Evolutionary conservation across 768 basidiomycete species (phyloP), one percentile per base, ranked within the genome.

Genomic region (Galerina sulciceps): DNA sequence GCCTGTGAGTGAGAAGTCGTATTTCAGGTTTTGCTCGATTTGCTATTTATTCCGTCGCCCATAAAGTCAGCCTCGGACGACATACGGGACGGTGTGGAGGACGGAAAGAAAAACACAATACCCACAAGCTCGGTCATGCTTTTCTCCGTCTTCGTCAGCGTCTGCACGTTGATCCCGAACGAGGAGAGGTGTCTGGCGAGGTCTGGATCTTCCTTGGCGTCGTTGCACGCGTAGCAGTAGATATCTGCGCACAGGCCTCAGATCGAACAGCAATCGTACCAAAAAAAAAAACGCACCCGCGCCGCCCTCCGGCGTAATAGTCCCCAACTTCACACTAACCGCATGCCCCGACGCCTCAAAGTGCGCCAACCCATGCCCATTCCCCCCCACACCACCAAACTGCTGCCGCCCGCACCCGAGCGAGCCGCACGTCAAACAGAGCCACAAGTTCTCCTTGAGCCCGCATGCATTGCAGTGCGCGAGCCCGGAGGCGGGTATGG

Each of bases 11-110:
- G 91, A 93, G 73, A 99, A 98, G 69, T 99, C 96, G 70, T 93
- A 99, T 45, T 85, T 87, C 35, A 99, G 77, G 68, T 99, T 99
- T 62, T 98, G 94, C 70, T 99, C 96, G 65, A 99, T 90, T 90
- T 99, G 93, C 93, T 81, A 48, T n/a, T 11, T 13, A 22, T n/a
- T 3, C 11, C 40, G 34, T 40, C 47, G 14, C 4, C 10, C 13
- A 10, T 1, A 55, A 36, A 52, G 4, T n/a, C n/a, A n/a, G n/a
- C n/a, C n/a, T n/a, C n/a, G n/a, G n/a, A n/a, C n/a, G n/a, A n/a
- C n/a, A n/a, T n/a, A n/a, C n/a, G n/a, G n/a, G n/a, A n/a, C n/a
- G n/a, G n/a, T n/a, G n/a, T n/a, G n/a, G n/a, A n/a, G n/a, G n/a
- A n/a, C n/a, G n/a, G n/a, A n/a, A n/a, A n/a, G 8, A 2, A 31